Evolutionary conservation across 805 yeast genomes (phyloP).

Genomic region (Metschnikowia lunata): DNA sequence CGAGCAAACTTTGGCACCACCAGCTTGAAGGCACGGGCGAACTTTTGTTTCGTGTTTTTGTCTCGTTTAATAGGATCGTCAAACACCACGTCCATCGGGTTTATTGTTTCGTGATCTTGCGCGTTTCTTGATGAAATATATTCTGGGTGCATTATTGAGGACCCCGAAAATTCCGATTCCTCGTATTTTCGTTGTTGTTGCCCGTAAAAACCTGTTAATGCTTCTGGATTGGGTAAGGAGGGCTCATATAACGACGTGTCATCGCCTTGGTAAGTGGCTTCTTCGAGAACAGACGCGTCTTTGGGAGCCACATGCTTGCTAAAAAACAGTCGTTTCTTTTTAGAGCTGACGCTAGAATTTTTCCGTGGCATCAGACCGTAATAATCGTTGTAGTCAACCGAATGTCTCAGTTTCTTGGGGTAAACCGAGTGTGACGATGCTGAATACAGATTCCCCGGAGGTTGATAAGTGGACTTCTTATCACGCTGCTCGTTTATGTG

Average conservation of each 20-base stretch:
- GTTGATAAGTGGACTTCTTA: neutral
- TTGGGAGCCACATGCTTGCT: neutral
- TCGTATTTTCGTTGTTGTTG: slow-evolving; percentile 35
- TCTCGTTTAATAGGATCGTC: slow-evolving; percentile 21
- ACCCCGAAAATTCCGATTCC: slow-evolving; percentile 18
- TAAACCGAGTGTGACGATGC: neutral
- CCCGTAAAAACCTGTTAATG: slow-evolving; percentile 31
- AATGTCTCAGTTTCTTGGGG: neutral
- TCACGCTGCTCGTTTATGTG: neutral
- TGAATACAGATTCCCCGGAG: neutral
- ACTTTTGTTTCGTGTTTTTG: slow-evolving; percentile 20
- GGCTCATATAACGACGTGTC: slow-evolving; percentile 9
- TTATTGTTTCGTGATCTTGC: slow-evolving; percentile 33
- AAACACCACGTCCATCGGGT: slow-evolving; percentile 40
- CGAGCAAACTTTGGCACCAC: slow-evolving; percentile 28
- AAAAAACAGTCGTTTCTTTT: neutral
- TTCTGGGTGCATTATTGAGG: slow-evolving; percentile 37
- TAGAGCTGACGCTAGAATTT: neutral
- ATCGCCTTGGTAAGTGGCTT: neutral
- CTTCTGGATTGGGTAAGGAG: slow-evolving; percentile 5
- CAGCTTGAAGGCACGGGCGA: slow-evolving; percentile 22
- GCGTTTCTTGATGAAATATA: slow-evolving; percentile 28
- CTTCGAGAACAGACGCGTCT: neutral
- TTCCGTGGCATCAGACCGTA: slow-evolving; percentile 1
- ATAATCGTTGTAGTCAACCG: slow-evolving; percentile 9